These are phyloP conservation scores for Dillenia turbinata DNA, from an alignment of 164 flowering plant species.

Conservation along the genomic window DNA sequence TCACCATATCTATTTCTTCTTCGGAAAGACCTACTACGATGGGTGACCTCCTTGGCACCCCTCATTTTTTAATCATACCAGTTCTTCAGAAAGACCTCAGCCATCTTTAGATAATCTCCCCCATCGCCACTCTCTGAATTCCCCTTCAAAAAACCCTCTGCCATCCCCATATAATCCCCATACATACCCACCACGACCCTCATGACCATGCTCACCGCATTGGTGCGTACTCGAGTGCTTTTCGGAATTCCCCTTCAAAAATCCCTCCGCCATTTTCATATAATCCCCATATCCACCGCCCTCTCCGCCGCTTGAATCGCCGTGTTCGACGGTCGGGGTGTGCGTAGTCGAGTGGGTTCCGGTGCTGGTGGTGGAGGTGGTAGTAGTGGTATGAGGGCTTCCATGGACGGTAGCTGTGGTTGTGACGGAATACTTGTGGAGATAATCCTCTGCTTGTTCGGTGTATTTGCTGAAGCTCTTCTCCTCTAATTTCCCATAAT, in stretches of 20 bases:
- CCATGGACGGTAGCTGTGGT: constrained; percentile 12
- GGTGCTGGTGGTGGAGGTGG: constrained; percentile 6
- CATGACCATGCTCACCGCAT: not conserved
- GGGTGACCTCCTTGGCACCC: too few species aligned
- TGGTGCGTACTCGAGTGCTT: not conserved
- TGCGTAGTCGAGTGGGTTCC: not conserved
- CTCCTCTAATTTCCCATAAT: constrained; percentile 43
- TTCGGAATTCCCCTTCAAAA: constrained; percentile 29
- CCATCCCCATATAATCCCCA: constrained; percentile 12
- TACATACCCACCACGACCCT: not conserved
- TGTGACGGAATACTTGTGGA: constrained; percentile 35
- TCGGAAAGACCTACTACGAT: too few species aligned
- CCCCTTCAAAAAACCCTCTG: constrained; percentile 43
- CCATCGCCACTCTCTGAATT: not conserved
- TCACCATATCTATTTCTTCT: too few species aligned
- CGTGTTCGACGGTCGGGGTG: not conserved
- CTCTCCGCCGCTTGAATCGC: constrained; percentile 11
- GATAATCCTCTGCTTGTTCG: constrained; percentile 44
- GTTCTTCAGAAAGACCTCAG: too few species aligned
- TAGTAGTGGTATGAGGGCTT: constrained; percentile 8
- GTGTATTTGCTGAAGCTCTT: constrained; percentile 35
- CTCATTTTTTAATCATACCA: too few species aligned
- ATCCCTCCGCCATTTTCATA: constrained; percentile 48
- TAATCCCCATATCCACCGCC: constrained; percentile 41
- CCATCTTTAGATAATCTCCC: not conserved